Percentiles rank a stretch among this genome's conserved stretches.
phyloP scores from a whole-genome alignment of 2,329 filamentous ascomycete species.

The Xylaria sp. region DNA sequence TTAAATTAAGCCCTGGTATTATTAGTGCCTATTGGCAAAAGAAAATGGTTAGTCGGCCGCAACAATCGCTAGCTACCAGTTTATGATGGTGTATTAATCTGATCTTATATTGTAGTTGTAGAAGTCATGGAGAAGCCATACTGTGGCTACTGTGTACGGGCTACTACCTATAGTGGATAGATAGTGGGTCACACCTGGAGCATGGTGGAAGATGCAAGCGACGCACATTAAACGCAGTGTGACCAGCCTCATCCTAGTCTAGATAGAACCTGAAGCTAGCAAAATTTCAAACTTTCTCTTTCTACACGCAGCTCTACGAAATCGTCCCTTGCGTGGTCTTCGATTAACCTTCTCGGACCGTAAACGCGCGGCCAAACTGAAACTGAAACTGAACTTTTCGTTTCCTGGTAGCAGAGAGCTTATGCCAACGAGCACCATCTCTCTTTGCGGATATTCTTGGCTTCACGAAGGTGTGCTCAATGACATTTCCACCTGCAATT shows the following conservation, averaged over 20 bases:
- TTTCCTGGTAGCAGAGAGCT: not conserved
- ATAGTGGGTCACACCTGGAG: too few relatives aligned
- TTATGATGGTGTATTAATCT: too few relatives aligned
- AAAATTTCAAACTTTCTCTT: too few relatives aligned
- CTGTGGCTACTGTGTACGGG: too few relatives aligned
- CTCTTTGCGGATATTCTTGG: not conserved
- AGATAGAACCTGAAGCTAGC: conserved; percentile 1
- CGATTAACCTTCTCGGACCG: conserved; percentile 1
- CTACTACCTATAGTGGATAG: too few relatives aligned
- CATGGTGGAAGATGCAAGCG: conserved; percentile 8
- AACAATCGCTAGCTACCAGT: too few relatives aligned
- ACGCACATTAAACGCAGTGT: conserved; percentile 25
- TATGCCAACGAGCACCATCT: not conserved
- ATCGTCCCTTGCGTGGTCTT: not conserved
- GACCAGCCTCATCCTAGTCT: conserved; percentile 26
- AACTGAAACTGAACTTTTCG: not conserved
- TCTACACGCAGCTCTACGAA: not conserved
- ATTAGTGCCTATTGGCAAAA: too few relatives aligned
- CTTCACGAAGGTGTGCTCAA: not conserved
- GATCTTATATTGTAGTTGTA: too few relatives aligned
- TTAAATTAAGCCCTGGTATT: too few relatives aligned
- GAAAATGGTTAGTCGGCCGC: too few relatives aligned
- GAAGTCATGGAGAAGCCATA: too few relatives aligned
- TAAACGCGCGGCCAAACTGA: conserved; percentile 5
- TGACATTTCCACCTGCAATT: not conserved